These are phyloP conservation scores for Paramecium pentaurelia DNA, from an alignment of 73 alveolate species.

Conservation along the genomic window DNA sequence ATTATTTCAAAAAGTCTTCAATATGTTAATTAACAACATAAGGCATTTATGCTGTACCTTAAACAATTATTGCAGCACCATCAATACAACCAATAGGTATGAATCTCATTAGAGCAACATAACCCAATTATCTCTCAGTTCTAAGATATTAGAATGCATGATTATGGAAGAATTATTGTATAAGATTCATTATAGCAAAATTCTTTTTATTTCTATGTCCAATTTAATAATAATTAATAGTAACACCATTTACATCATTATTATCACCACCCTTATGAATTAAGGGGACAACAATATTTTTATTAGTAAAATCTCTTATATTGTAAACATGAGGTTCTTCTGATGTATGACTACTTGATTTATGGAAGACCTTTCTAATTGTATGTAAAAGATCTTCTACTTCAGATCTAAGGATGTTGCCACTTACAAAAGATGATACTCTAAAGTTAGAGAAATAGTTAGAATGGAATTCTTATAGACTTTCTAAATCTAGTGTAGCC, in stretches of 20 bases:
- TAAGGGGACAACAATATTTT: neutral
- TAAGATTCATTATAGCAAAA: conserved; percentile 43
- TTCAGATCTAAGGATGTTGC: neutral
- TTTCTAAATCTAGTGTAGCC: neutral
- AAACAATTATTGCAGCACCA: conserved; percentile 25
- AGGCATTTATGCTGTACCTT: conserved; percentile 34
- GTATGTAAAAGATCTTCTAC: conserved; percentile 26
- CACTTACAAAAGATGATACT: neutral
- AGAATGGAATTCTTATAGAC: neutral
- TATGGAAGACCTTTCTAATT: conserved; percentile 15
- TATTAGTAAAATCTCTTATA: neutral
- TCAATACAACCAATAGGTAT: conserved; percentile 30
- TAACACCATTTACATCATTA: conserved; percentile 30
- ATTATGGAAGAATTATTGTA: conserved; percentile 12
- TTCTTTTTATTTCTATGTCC: conserved; percentile 36
- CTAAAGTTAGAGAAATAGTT: conserved; percentile 20
- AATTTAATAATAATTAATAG: conserved; percentile 22
- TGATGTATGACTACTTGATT: neutral
- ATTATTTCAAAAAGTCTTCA: conserved; percentile 17
- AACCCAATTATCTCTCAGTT: conserved; percentile 41
- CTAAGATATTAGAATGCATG: conserved; percentile 46
- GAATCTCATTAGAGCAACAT: conserved; percentile 32
- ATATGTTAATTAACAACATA: neutral
- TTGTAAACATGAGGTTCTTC: conserved; percentile 24
- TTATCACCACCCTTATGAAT: conserved; percentile 4